These are phyloP conservation scores for Cryptosporidium sp. DNA, from an alignment of 169 alveolate species.

Conservation along the genomic window DNA sequence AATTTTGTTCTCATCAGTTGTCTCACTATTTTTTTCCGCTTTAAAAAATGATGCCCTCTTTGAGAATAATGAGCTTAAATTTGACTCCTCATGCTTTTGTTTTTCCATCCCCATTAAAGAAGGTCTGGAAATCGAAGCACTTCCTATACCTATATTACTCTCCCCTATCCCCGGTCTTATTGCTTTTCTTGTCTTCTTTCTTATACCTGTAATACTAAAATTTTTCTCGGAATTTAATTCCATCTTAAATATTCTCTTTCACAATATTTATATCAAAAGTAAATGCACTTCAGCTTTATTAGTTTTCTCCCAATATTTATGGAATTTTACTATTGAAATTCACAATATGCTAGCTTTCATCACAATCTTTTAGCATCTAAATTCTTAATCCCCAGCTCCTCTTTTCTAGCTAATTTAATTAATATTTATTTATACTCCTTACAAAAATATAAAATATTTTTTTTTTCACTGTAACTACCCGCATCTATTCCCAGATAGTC, in stretches of 20 bases:
- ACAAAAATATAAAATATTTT: background rate
- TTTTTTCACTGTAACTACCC: background rate
- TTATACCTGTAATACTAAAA: background rate
- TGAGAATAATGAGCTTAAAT: background rate
- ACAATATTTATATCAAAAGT: background rate
- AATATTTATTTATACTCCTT: too few relatives aligned
- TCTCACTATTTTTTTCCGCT: background rate
- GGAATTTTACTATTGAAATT: background rate
- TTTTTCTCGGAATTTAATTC: slow-evolving; percentile 2
- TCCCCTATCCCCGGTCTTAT: slow-evolving; percentile 45
- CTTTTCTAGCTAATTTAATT: background rate
- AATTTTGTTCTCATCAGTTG: background rate
- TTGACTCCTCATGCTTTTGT: slow-evolving; percentile 1
- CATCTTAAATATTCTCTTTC: background rate
- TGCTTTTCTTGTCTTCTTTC: slow-evolving; percentile 62
- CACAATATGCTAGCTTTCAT: background rate
- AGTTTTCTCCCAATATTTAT: background rate
- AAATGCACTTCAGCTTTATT: background rate
- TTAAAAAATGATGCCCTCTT: background rate
- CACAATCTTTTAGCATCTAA: background rate
- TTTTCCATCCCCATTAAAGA: slow-evolving; percentile 23
- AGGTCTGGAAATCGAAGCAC: slow-evolving; percentile 13
- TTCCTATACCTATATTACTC: slow-evolving; percentile 20
- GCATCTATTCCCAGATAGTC: slow-evolving; percentile 10
- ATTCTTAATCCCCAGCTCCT: background rate